Conservation (phyloP, 1,139 yeast species). For the Pichia sp. region DNA sequence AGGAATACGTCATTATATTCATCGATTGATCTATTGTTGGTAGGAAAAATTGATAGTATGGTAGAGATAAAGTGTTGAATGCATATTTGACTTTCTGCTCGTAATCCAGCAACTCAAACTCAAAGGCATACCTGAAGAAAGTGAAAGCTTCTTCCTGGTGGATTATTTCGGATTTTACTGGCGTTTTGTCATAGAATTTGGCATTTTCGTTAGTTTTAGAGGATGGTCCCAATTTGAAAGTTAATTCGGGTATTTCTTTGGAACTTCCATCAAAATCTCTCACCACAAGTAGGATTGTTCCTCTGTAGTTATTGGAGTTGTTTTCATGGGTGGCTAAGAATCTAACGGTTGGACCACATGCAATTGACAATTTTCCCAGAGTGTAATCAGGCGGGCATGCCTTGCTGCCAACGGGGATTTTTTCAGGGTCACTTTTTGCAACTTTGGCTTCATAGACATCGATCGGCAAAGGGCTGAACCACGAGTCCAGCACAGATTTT, state of each 20-base stretch:
- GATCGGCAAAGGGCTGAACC: slow-evolving; percentile 23
- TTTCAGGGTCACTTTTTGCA: slow-evolving; percentile 14
- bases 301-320: slow-evolving; percentile 46
- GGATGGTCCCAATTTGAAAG: slow-evolving; percentile 7
- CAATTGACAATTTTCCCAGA: slow-evolving; percentile 33
- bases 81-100: slow-evolving; percentile 59
- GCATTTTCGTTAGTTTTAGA: not conserved
- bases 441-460: slow-evolving; percentile 16
- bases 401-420: slow-evolving; percentile 5
- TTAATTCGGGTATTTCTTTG: slow-evolving; percentile 8
- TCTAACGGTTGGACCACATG: slow-evolving; percentile 74
- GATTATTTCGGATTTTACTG: slow-evolving; percentile 24
- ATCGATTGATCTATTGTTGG: slow-evolving; percentile 56
- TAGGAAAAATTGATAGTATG: slow-evolving; percentile 40
- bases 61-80: slow-evolving; percentile 35
- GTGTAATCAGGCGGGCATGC: slow-evolving; percentile 18
- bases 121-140: slow-evolving; percentile 58
- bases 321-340: slow-evolving; percentile 52
- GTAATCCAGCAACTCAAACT: slow-evolving; percentile 33
- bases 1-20: slow-evolving; percentile 77
- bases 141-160: slow-evolving; percentile 40
- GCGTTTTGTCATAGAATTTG: not conserved
- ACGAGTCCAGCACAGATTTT: slow-evolving; percentile 1
- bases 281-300: slow-evolving; percentile 55
- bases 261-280: slow-evolving; percentile 15